A percentile compares a stretch with the other conserved stretches of the same genome.
phyloP scores from a whole-genome alignment of 805 yeast species.

The Lachancea sp. region DNA sequence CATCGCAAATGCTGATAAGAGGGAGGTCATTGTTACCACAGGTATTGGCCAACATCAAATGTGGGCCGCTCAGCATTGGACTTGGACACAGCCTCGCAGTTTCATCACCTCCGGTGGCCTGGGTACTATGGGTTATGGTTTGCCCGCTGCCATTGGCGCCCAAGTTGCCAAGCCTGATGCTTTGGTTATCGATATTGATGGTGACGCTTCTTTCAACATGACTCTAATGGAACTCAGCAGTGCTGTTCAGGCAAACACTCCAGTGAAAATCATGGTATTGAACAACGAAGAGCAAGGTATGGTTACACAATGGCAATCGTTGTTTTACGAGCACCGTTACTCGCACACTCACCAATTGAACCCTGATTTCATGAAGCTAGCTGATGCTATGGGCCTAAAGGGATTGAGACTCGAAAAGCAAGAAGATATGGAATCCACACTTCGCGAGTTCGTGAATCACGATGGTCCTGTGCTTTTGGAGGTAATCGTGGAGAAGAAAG shows the following conservation, averaged over 20 bases:
- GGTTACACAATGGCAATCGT: conserved; percentile 99
- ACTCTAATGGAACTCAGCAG: conserved; percentile 87
- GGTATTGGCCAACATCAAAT: conserved; percentile 99
- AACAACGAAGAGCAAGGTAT: conserved; percentile 99
- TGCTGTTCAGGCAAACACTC: conserved; percentile 90
- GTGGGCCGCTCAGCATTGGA: conserved; percentile 99
- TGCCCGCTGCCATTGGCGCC: conserved; percentile 98
- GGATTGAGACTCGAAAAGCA: conserved; percentile 70
- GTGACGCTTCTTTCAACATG: conserved; percentile 99
- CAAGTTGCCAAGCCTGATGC: conserved; percentile 95
- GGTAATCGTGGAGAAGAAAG: conserved; percentile 80
- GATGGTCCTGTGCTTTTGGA: conserved; percentile 87
- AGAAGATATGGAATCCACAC: conserved; percentile 52
- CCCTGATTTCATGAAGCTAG: conserved; percentile 88
- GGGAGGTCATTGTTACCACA: conserved; percentile 83
- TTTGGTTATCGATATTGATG: conserved; percentile 92
- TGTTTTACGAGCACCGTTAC: conserved; percentile 94
- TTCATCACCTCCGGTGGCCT: conserved; percentile 98
- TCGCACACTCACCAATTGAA: conserved; percentile 96
- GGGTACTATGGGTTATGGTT: conserved; percentile 98
- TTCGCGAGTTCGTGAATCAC: conserved; percentile 64
- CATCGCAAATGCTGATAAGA: conserved; percentile 49
- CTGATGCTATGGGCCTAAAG: conserved; percentile 88
- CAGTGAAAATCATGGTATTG: conserved; percentile 80
- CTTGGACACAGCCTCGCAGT: conserved; percentile 88